Conservation (phyloP, 2,329 filamentous ascomycete species). For the Madurella mycetomatis region DNA sequence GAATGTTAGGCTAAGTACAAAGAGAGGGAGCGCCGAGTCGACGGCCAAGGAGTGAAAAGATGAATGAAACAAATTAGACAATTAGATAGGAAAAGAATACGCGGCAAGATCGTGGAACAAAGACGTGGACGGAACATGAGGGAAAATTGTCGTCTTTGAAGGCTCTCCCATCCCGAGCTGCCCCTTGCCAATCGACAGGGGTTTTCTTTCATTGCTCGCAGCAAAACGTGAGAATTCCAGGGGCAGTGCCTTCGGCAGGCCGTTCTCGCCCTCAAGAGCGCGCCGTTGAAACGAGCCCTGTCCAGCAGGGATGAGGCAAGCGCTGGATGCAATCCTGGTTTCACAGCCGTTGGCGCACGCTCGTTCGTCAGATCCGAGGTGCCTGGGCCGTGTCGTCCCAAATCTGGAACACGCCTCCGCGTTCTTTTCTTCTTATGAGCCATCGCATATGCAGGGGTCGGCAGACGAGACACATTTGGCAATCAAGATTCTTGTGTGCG, state of each 20-base stretch:
- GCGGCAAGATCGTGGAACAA: background rate
- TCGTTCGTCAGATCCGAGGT: background rate
- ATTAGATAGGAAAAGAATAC: background rate
- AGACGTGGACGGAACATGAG: background rate
- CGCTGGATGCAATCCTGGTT: too few relatives aligned
- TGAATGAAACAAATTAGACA: too few relatives aligned
- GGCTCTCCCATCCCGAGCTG: background rate
- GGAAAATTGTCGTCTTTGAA: background rate
- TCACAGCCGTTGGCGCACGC: too few relatives aligned
- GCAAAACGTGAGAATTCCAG: slow-evolving; percentile 2
- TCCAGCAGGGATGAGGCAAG: background rate
- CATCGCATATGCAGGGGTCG: too few relatives aligned
- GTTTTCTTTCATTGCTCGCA: background rate
- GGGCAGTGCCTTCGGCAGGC: background rate
- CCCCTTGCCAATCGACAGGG: slow-evolving; percentile 9
- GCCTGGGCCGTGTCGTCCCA: background rate
- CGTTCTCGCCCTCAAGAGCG: slow-evolving; percentile 2
- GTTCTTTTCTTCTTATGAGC: too few relatives aligned
- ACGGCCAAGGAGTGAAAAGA: too few relatives aligned
- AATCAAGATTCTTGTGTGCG: too few relatives aligned
- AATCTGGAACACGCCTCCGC: background rate
- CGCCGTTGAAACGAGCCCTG: slow-evolving; percentile 6
- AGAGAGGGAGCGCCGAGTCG: too few relatives aligned
- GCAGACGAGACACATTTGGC: background rate
- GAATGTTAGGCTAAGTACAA: too few relatives aligned